A percentile compares a stretch with the other conserved stretches of the same genome.
phyloP scores from a whole-genome alignment of 2,329 filamentous ascomycete genomes.

The Zasmidium angulare region DNA sequence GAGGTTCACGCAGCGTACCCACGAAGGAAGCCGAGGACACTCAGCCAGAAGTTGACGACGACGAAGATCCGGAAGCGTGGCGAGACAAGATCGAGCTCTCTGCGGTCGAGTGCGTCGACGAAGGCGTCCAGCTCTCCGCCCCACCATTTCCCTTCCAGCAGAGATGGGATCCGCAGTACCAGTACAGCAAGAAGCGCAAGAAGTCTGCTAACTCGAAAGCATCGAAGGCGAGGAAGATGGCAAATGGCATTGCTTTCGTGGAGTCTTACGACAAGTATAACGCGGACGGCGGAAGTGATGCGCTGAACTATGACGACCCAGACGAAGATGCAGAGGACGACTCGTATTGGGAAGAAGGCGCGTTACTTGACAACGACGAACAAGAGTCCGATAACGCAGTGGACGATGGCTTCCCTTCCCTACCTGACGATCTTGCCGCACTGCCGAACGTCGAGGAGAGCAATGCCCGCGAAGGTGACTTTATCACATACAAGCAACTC shows the following conservation, averaged over 20 bases:
- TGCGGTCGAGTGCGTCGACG: slow-evolving; percentile 81
- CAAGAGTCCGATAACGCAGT: slow-evolving; percentile 27
- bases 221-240: slow-evolving; percentile 56
- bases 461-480: slow-evolving; percentile 58
- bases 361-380: slow-evolving; percentile 22
- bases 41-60: slow-evolving; percentile 20
- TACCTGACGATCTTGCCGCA: slow-evolving; percentile 34
- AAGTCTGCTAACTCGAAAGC: slow-evolving; percentile 39
- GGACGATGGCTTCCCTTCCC: slow-evolving; percentile 59
- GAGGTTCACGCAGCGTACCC: slow-evolving; percentile 15
- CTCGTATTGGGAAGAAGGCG: slow-evolving; percentile 32
- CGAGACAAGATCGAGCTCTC: slow-evolving; percentile 69
- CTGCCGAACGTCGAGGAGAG: slow-evolving; percentile 53
- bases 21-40: slow-evolving; percentile 3
- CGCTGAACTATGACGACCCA: slow-evolving; percentile 47
- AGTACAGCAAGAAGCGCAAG: slow-evolving; percentile 37
- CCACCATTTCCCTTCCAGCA: slow-evolving; percentile 90
- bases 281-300: slow-evolving; percentile 31
- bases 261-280: slow-evolving; percentile 41
- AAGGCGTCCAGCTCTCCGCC: slow-evolving; percentile 65
- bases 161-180: slow-evolving; percentile 76
- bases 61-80: slow-evolving; percentile 66
- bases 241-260: slow-evolving; percentile 38
- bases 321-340: slow-evolving; percentile 29
- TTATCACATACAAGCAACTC: slow-evolving; percentile 68